phyloP scores from a whole-genome alignment of 192 early-diverging fungal genomes.

The Linnemannia elongata region DNA sequence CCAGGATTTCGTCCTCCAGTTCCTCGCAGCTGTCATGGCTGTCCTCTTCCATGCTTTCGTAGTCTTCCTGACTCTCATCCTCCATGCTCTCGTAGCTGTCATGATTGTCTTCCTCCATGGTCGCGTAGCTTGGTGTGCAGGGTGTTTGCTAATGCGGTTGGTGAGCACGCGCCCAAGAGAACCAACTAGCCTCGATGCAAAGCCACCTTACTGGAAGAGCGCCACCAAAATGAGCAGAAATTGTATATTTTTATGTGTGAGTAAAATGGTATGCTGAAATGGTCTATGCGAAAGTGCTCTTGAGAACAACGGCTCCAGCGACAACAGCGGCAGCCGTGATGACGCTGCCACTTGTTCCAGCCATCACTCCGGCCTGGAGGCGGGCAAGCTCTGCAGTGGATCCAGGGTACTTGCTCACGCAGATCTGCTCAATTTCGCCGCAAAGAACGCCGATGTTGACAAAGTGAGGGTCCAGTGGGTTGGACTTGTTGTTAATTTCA shows the following conservation, averaged over 20 bases:
- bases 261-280: background rate
- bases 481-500: slow-evolving; percentile 73
- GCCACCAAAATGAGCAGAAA: background rate
- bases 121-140: background rate
- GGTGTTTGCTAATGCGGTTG: background rate
- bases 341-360: slow-evolving; percentile 31
- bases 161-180: background rate
- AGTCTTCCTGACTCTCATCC: background rate
- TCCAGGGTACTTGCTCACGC: slow-evolving; percentile 33
- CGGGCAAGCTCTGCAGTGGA: slow-evolving; percentile 43
- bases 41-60: slow-evolving; percentile 6
- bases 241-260: background rate
- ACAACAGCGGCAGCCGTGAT: slow-evolving; percentile 34
- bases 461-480: slow-evolving; percentile 73
- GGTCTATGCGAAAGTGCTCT: slow-evolving; percentile 34
- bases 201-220: background rate
- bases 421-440: slow-evolving; percentile 59
- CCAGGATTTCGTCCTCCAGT: background rate
- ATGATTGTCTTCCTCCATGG: background rate
- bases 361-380: slow-evolving; percentile 49
- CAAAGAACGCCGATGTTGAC: slow-evolving; percentile 68
- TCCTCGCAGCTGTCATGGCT: background rate
- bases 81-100: background rate
- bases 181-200: background rate
- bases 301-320: slow-evolving; percentile 46